phyloP scores from a whole-genome alignment of 2,329 filamentous ascomycete genomes.

The Nigrograna mackinnonii region DNA sequence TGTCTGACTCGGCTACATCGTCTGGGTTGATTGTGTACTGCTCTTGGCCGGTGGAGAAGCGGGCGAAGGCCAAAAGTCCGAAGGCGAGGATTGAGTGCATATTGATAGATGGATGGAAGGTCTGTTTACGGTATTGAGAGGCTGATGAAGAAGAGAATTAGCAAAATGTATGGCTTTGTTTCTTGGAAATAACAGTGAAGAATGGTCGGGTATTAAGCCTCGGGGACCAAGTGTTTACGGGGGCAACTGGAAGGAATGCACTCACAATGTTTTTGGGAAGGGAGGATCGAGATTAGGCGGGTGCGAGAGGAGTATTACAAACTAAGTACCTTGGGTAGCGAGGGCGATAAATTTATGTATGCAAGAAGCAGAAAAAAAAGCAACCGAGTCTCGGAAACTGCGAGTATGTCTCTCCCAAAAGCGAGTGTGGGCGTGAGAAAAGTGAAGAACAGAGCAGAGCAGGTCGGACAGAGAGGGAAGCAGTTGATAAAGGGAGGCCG shows the following conservation, averaged over 20 bases:
- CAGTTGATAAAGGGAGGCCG: slow-evolving; percentile 31
- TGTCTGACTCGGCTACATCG: slow-evolving; percentile 56
- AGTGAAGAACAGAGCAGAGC: slow-evolving; percentile 3
- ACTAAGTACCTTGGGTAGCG: no score
- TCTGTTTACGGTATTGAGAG: slow-evolving; percentile 4
- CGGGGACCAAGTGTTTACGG: not conserved
- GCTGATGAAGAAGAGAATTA: slow-evolving; percentile 1
- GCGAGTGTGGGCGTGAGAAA: slow-evolving; percentile 31
- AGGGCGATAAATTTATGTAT: no score
- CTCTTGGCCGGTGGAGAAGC: slow-evolving; percentile 55
- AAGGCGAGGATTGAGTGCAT: slow-evolving; percentile 58
- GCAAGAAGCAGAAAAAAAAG: no score
- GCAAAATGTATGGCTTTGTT: no score
- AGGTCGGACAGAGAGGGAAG: slow-evolving; percentile 14
- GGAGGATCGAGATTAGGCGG: no score
- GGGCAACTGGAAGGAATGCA: not conserved
- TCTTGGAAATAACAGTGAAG: not conserved
- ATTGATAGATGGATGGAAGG: slow-evolving; percentile 19
- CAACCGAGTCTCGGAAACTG: not conserved
- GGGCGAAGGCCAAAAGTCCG: slow-evolving; percentile 52
- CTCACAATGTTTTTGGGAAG: no score
- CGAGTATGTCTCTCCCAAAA: slow-evolving; percentile 14
- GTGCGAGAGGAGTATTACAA: no score
- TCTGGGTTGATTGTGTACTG: slow-evolving; percentile 63
- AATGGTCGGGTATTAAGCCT: not conserved